Evolutionary conservation across 1,284 basidiomycete genomes (phyloP), one percentile per base, ranked within the genome.

Genomic region (Ceratobasidium sp.): DNA sequence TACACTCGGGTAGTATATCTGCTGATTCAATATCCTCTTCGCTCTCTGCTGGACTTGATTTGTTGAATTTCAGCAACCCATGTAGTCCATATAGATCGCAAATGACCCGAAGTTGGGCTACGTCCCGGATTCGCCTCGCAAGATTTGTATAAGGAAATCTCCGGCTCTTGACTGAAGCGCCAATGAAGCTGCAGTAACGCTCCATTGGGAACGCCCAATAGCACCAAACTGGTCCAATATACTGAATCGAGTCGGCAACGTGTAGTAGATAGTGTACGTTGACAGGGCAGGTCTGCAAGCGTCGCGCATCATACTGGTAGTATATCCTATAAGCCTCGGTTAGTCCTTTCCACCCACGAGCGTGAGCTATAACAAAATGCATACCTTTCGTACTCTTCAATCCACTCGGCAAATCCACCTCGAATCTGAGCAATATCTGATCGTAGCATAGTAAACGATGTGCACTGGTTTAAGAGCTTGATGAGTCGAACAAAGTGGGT

Each of bases 201-300:
- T 81, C 79, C 77, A 79, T 85, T 0, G 81, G 79, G 70, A 83
- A 85, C 0, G 83, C 82, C 84, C 84, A 85, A 63, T 82, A 83
- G 13, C 76, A 77, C 83, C 83, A 85, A 0, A 83, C 82, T 2
- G 82, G 83, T 0, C 84, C 82, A 4, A 71, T 76, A 3, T 58
- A 70, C 52, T 78, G 61, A 46, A 84, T 83, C 52, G 76, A 76
- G 35, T 78, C 77, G 0, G 80, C 80, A 61, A 84, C 79, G 73
- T 84, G 83, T 6, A 84, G 77, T 0, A 85, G 78, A 1, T 79
- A 76, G 75, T 86, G 85, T 13, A 86, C 77, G 0, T 82, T 83
- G 0, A 84, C 23, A 0, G 82, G 79, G 72, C 84, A 85, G 0
- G 79, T 70, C 0, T 62, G 44, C 0, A 79, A 75, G 9, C 79